Evolutionary conservation across 2,329 filamentous ascomycete genomes (phyloP).

Genomic region (Samsoniella hepiali): DNA sequence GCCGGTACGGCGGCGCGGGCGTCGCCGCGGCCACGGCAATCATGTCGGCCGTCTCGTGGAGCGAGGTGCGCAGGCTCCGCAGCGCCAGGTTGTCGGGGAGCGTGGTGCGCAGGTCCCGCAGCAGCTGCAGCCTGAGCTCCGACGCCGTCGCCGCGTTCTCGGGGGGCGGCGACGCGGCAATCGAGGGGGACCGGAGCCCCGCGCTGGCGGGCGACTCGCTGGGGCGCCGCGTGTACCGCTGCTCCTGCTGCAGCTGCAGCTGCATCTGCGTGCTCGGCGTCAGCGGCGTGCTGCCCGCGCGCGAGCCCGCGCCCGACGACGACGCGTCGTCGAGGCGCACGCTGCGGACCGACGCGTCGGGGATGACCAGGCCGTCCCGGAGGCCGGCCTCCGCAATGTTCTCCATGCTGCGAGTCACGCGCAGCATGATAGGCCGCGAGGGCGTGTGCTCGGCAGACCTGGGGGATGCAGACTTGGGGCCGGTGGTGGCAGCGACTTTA

Average conservation of each 20-base stretch:
- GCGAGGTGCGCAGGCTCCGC: conserved; percentile 47
- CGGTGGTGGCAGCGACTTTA: conserved; percentile 11
- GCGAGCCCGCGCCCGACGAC: neutral
- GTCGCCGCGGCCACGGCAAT: conserved; percentile 52
- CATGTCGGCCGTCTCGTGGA: conserved; percentile 50
- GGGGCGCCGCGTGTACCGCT: conserved; percentile 24
- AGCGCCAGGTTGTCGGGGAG: conserved; percentile 53
- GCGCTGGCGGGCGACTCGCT: conserved; percentile 22
- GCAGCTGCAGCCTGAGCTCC: conserved; percentile 44
- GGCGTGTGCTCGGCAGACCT: conserved; percentile 9
- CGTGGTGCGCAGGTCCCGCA: conserved; percentile 44
- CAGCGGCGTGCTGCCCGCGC: conserved; percentile 1
- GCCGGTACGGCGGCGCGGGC: conserved; percentile 49
- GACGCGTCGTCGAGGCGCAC: conserved; percentile 11
- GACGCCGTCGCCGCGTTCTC: conserved; percentile 28
- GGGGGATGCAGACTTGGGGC: neutral
- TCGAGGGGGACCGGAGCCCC: conserved; percentile 28
- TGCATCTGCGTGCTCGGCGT: conserved; percentile 22
- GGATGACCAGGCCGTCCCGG: conserved; percentile 24
- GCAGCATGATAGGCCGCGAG: conserved; percentile 21
- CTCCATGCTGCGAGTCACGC: conserved; percentile 29
- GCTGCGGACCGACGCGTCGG: conserved; percentile 27
- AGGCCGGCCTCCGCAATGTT: conserved; percentile 7
- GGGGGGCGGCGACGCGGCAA: conserved; percentile 23
- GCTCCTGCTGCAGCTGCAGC: conserved; percentile 24